Conservation (phyloP, 164 flowering plant genomes). For the Platanus orientalis region DNA sequence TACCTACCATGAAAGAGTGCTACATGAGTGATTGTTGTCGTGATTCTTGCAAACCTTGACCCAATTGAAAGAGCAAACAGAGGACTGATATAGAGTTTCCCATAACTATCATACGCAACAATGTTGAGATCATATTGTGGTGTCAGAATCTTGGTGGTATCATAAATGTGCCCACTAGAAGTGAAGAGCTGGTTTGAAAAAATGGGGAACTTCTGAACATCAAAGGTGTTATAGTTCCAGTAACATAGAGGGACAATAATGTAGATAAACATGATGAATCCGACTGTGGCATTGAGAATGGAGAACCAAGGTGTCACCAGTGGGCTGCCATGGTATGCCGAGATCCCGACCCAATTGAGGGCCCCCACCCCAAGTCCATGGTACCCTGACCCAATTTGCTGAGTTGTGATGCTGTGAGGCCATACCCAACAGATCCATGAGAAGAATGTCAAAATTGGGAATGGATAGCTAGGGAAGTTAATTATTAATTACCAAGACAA, state of each 20-base stretch:
- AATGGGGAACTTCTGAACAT: conserved; percentile 80
- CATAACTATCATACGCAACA: conserved; percentile 65
- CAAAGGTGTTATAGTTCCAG: conserved; percentile 85
- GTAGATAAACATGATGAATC: conserved; percentile 86
- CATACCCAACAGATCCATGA: conserved; percentile 96
- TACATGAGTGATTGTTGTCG: conserved; percentile 87
- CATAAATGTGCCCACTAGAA: conserved; percentile 57
- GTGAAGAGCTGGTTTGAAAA: conserved; percentile 80
- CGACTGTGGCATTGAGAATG: conserved; percentile 63
- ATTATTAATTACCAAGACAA: not conserved
- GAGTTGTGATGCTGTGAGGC: conserved; percentile 85
- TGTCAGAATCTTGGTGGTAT: conserved; percentile 74
- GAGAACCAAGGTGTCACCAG: conserved; percentile 80
- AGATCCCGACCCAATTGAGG: conserved; percentile 97
- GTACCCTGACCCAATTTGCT: conserved; percentile 88
- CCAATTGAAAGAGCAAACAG: conserved; percentile 88
- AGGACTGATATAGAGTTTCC: conserved; percentile 87
- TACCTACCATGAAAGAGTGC: conserved; percentile 87
- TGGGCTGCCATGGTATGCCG: conserved; percentile 98
- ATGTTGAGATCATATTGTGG: conserved; percentile 69
- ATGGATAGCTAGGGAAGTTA: conserved; percentile 74
- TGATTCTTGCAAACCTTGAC: conserved; percentile 83
- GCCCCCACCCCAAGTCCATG: conserved; percentile 93
- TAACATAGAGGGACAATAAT: conserved; percentile 81
- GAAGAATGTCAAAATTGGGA: conserved; percentile 74